Base-by-base conservation (phyloP, 2,329 filamentous ascomycete genomes). In the Ascochyta lentis region DNA sequence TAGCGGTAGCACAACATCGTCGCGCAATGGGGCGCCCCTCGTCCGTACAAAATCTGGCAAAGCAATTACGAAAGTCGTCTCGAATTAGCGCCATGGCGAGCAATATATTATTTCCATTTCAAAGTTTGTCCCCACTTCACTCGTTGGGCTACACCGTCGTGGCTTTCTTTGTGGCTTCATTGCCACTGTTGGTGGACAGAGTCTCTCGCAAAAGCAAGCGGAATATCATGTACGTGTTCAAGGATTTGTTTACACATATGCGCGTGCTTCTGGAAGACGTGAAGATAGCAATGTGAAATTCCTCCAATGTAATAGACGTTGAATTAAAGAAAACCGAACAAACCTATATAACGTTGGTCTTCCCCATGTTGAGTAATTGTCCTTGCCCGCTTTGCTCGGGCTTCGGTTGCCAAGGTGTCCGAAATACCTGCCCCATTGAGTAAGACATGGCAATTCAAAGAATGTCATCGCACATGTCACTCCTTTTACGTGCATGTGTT, bases 1-100 rank as follows among this genome's bases (percentile, higher is more conserved):
- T 40, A 66, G 62, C 45, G 75, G 74, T 44, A 69, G 73, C 49
- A 68, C 70, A 45, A 63, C 60, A 44, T 77, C 75, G 49, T 69
- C 75, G 50, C 71, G 71, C 53, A 67, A 60, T 38, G 58, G 59
- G 31, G 57, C 64, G 46, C 58, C 68, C 37, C 63, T 66, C 54
- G 66, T 67, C 45, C 67, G 72, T 43, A 62, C 67, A 34, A 71
- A 68, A 44, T 72, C 72, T 63, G 69, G 71, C 37, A 61, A 65
- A 24, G 65, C 64, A 22, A 64, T 66, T 37, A 68, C 71, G n/a
- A 64, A 67, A 47, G 67, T 72, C 43, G 64, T 57, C 45, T 51
- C 56, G 51, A 56, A 56, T 56, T 56, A 56, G 53, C 53, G 53
- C 51, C 53, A 56, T 56, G 47, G 53, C 53, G 47, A 56, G 38